These are phyloP conservation scores for Wilcoxina mikolae DNA, from an alignment of 495 filamentous ascomycete species.

Conservation along the genomic window DNA sequence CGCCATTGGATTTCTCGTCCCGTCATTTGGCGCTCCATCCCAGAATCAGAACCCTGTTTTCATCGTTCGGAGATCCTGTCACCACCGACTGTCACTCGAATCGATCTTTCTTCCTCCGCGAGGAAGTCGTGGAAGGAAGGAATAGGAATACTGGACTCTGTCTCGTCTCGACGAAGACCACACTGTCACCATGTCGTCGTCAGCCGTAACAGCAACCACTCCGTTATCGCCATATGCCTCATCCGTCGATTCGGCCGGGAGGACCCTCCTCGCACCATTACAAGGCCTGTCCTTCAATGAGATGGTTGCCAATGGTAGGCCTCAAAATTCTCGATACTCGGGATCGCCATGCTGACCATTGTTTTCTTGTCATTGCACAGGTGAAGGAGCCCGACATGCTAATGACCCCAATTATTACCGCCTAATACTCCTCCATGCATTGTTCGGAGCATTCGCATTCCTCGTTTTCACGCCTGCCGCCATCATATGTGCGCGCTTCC, in stretches of 20 bases:
- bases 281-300: slow-evolving; percentile 23
- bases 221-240: neutral
- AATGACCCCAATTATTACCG: slow-evolving; percentile 49
- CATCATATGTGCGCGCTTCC: slow-evolving; percentile 64
- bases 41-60: neutral
- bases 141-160: neutral
- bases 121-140: neutral
- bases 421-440: slow-evolving; percentile 68
- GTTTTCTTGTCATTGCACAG: slow-evolving; percentile 5
- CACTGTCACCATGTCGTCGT: neutral
- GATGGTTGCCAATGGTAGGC: slow-evolving; percentile 27
- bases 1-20: neutral
- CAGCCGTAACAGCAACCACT: neutral
- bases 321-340: neutral
- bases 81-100: neutral
- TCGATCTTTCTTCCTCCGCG: neutral
- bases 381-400: slow-evolving; percentile 21
- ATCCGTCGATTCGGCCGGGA: neutral
- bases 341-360: neutral
- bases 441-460: slow-evolving; percentile 77
- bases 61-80: neutral
- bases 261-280: neutral
- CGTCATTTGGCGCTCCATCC: neutral
- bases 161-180: neutral
- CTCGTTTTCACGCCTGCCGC: slow-evolving; percentile 67